Evolutionary conservation across 805 yeast species (phyloP).

Genomic region (Lachancea fermentati): DNA sequence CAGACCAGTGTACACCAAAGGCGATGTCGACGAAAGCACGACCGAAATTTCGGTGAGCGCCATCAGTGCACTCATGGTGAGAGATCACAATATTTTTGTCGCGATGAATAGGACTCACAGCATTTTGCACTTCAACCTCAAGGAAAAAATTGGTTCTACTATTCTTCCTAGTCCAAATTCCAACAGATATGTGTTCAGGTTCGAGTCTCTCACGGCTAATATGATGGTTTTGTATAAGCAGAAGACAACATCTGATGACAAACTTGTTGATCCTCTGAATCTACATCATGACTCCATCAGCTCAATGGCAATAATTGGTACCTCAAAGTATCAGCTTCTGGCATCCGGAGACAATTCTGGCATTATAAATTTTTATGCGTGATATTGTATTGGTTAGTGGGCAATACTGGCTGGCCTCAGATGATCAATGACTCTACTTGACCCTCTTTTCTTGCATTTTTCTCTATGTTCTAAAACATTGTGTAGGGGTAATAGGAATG

Average conservation of each 20-base stretch:
- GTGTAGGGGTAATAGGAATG: too few species aligned
- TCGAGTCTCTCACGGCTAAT: conserved; percentile 20
- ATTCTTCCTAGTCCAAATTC: conserved; percentile 10
- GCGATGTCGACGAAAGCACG: background rate
- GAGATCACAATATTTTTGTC: conserved; percentile 15
- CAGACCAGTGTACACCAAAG: conserved; percentile 11
- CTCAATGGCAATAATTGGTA: conserved; percentile 1
- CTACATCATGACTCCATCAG: conserved; percentile 11
- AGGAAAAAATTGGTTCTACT: conserved; percentile 10
- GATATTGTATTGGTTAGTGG: too few species aligned
- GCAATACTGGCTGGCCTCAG: too few species aligned
- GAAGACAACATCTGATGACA: background rate
- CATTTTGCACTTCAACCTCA: conserved; percentile 17
- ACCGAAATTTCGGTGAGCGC: conserved; percentile 2
- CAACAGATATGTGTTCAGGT: conserved; percentile 5
- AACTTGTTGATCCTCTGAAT: background rate
- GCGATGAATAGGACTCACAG: conserved; percentile 17
- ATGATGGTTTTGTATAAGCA: conserved; percentile 14
- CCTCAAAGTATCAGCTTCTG: conserved; percentile 6
- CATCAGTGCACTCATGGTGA: conserved; percentile 9
- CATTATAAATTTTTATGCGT: conserved; percentile 12
- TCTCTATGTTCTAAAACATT: too few species aligned
- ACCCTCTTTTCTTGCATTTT: too few species aligned
- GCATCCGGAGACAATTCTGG: conserved; percentile 22
- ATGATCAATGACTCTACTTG: too few species aligned